phyloP scores from a whole-genome alignment of 176 grass and related monocot species.

The Poa annua region DNA sequence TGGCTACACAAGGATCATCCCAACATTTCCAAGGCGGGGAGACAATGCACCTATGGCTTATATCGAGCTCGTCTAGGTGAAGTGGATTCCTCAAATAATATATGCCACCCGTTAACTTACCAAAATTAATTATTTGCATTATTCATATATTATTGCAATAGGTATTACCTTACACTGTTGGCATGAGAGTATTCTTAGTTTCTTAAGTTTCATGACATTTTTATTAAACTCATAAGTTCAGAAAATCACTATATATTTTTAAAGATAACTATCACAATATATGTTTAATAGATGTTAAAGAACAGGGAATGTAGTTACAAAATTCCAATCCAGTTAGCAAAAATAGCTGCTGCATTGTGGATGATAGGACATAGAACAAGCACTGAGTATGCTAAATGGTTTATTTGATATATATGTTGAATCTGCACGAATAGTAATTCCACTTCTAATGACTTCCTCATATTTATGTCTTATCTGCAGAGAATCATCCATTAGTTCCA shows the following conservation, averaged over 20 bases:
- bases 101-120: not conserved
- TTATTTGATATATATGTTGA: not conserved
- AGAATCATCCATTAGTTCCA: constrained; percentile 18
- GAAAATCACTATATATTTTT: not conserved
- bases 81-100: not conserved
- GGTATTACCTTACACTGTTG: not conserved
- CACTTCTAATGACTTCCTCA: not conserved
- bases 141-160: not conserved
- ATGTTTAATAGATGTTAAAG: not conserved
- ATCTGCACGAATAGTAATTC: not conserved
- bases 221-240: not conserved
- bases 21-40: constrained; percentile 76
- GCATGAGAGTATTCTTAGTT: not conserved
- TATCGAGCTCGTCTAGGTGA: constrained; percentile 90
- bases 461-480: constrained; percentile 17
- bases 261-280: not conserved
- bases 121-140: constrained; percentile 15
- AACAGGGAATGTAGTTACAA: not conserved
- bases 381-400: not conserved
- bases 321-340: not conserved
- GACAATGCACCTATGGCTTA: constrained; percentile 98
- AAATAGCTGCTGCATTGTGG: not conserved
- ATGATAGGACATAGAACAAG: not conserved
- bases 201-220: not conserved
- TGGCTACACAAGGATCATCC: constrained; percentile 90